Base-by-base conservation (phyloP, 2,329 filamentous ascomycete species). In the Ophiostoma sp. region DNA sequence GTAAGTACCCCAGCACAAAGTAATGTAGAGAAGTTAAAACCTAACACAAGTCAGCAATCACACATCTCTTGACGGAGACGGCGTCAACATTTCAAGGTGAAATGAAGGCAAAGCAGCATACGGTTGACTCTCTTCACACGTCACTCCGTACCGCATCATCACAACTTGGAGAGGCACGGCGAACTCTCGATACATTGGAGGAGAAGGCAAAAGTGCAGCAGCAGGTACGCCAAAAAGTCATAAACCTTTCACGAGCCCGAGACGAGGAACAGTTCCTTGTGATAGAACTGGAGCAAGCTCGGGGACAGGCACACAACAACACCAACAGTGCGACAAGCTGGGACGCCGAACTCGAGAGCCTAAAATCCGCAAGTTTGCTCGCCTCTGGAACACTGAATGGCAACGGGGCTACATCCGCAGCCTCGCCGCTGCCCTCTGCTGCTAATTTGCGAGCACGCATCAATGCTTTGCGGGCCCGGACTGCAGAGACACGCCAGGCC, bases 101-200 rank as follows among this genome's bases (percentile, higher is more conserved):
- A 76, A 87, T 97, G 71, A 90, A 89, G 73, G 83, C 89, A 62
- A 97, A 97, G 76, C 93, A 97, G 79, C 84, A 89, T 65, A 85
- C 88, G 42, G 89, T 98, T 67, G 93, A 97, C 75, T 84, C 87
- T 16, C 87, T 96, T 47, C 94, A 97, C 77, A 82, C 86, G 58
- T 88, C 89, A 40, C 88, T 99, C 66, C 89, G 92, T 65, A 89
- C 91, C 68, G 89, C 92, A 1, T 95, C 93, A 1, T 85, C 89
- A 27, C 87, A 91, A 70, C 85, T 97, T 44, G 88, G 89, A 72
- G 89, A 93, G 67, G 89, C 93, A 67, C 87, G 91, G 67, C 88
- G 89, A 68, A 85, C 84, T 36, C 80, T 96, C 3, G 91, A 96
- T 70, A 83, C 85, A 8, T 80, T 96, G 11, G 89, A 90, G 70